Evolutionary conservation across 2,329 filamentous ascomycete species (phyloP).

Genomic region (Pyrenophora seminiperda): DNA sequence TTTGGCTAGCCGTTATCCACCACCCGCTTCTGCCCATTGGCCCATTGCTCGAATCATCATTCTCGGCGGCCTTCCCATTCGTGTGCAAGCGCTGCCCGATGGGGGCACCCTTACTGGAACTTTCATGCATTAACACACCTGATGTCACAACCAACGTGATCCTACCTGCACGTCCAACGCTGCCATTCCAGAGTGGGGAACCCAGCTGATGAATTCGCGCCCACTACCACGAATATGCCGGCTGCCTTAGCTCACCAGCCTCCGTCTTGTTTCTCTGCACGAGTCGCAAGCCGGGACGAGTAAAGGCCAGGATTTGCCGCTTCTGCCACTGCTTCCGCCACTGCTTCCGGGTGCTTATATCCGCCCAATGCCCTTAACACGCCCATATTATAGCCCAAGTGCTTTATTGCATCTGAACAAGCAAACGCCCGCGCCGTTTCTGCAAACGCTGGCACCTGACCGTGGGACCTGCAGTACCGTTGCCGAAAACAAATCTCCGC

Average conservation of each 20-base stretch:
- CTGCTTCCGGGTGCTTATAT: background rate
- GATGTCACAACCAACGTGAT: conserved; percentile 32
- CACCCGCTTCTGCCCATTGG: conserved; percentile 31
- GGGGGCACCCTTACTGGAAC: conserved; percentile 30
- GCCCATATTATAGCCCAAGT: conserved; percentile 5
- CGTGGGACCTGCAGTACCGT: conserved; percentile 33
- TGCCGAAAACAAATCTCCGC: conserved; percentile 37
- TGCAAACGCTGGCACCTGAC: conserved; percentile 38
- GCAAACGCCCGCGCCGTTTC: conserved; percentile 18
- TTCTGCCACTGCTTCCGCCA: background rate
- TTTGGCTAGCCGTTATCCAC: conserved; percentile 35
- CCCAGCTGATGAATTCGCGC: conserved; percentile 7
- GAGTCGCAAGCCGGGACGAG: conserved; percentile 3
- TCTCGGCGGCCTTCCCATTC: conserved; percentile 26
- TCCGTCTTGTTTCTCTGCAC: background rate
- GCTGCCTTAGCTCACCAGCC: too few relatives aligned
- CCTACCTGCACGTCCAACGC: background rate
- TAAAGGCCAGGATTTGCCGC: background rate
- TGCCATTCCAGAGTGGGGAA: conserved; percentile 13
- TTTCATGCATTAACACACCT: conserved; percentile 38
- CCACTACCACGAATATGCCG: background rate
- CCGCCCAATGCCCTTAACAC: background rate
- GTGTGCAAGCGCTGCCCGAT: conserved; percentile 39
- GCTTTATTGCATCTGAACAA: conserved; percentile 9
- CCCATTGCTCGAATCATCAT: conserved; percentile 38